Conservation (phyloP, 2,329 filamentous ascomycete species). For the Fusarium temperatum region DNA sequence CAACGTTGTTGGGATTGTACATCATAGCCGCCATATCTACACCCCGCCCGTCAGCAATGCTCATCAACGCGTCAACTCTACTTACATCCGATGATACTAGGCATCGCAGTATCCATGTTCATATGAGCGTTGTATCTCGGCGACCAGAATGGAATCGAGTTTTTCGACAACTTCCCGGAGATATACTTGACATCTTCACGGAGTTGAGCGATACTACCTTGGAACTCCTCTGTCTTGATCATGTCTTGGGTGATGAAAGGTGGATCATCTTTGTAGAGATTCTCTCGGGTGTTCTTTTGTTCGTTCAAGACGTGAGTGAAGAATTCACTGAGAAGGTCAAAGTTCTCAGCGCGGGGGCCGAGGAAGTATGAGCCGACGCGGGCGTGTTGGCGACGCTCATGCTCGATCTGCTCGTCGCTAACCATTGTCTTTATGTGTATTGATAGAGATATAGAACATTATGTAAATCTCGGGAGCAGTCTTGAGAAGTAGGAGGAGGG, state of each 20-base stretch:
- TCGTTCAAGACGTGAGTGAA: neutral
- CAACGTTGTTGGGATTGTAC: neutral
- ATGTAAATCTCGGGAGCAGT: neutral
- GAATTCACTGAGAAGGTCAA: neutral
- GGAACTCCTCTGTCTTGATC: neutral
- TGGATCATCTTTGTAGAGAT: neutral
- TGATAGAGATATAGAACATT: neutral
- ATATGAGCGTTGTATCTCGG: neutral
- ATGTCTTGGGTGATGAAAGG: neutral
- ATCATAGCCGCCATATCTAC: neutral
- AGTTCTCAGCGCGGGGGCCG: neutral
- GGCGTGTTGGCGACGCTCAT: neutral
- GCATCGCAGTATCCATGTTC: neutral
- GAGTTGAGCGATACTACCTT: neutral
- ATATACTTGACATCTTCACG: neutral
- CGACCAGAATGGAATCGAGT: neutral
- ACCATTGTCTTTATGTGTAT: neutral
- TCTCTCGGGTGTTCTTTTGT: neutral
- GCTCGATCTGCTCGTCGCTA: neutral
- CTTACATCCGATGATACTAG: neutral
- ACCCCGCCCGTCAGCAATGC: accelerated
- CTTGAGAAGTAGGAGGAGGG: neutral
- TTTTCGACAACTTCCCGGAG: neutral
- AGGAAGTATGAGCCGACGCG: neutral
- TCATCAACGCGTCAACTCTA: accelerated